Evolutionary conservation across 495 filamentous ascomycete genomes (phyloP).

Genomic region (Polyplosphaeria fusca): DNA sequence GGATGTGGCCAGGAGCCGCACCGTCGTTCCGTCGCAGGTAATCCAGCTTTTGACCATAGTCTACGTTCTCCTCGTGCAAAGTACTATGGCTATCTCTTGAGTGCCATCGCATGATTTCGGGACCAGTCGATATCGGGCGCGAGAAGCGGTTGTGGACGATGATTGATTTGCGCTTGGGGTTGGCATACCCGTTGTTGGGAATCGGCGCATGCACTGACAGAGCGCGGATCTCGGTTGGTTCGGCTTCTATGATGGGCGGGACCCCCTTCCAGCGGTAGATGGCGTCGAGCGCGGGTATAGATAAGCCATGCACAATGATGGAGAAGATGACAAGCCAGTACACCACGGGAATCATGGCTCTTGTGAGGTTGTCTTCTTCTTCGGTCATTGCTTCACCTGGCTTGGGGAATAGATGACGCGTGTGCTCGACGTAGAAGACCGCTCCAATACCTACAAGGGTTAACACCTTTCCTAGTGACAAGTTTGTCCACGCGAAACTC

Average conservation of each 20-base stretch:
- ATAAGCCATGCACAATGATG: constrained; percentile 57
- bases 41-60: too few species aligned
- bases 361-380: constrained; percentile 50
- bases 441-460: constrained; percentile 12
- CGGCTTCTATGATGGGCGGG: constrained; percentile 51
- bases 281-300: constrained; percentile 51
- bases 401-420: constrained; percentile 53
- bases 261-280: constrained; percentile 49
- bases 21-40: too few species aligned
- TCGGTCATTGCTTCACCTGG: constrained; percentile 46
- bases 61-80: too few species aligned
- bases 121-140: constrained; percentile 35
- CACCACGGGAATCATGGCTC: constrained; percentile 52
- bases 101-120: constrained; percentile 10
- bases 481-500: background rate
- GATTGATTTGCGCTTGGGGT: constrained; percentile 40
- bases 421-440: constrained; percentile 46
- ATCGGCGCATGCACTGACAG: constrained; percentile 50
- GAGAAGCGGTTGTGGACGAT: constrained; percentile 59
- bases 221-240: constrained; percentile 47
- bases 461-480: background rate
- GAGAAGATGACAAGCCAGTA: constrained; percentile 60
- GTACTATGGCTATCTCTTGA: background rate
- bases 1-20: too few species aligned
- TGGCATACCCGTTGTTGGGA: constrained; percentile 50